Evolutionary conservation across 306 rosid species (phyloP), one percentile per base, ranked within the genome.

Genomic region (Prunus mira): DNA sequence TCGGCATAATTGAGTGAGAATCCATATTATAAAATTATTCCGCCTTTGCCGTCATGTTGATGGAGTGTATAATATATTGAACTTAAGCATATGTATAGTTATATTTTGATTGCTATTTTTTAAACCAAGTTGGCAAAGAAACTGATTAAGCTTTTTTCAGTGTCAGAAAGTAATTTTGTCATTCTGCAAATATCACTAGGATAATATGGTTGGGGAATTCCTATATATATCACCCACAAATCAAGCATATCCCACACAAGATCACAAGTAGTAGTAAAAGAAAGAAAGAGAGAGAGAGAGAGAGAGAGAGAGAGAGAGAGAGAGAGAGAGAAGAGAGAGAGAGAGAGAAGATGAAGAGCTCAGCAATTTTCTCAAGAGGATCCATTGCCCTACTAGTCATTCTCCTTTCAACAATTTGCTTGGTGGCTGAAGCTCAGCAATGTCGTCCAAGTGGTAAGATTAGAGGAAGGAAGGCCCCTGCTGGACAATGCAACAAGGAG

Each of bases 391-490:
- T 57, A 51, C 22, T 78, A 1, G 18, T 9, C 64, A 43, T 62
- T 41, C 49, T 72, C 1, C 24, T 65, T 4, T 12, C 41, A 0
- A 9, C 71, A 41, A 52, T 13, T 14, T 32, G 58, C 28, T 1
- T 77, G 2, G 50, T 45, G 2, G 13, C n/a, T 17, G 78, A 74
- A 18, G 83, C 78, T 65, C 69, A 67, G 4, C 38, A 56, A 11
- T 79, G 86, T 0, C 69, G 77, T 12, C 80, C 80, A 17, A 78
- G 80, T 2, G 83, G 82, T 0, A 78, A 41, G 6, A 27, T 78
- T 1, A 75, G 8, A 25, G 78, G 83, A 10, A 82, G 9, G 69
- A 78, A 61, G 30, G 56, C 79, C 0, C 87, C 80, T 13, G 12
- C 74, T 0, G 77, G 79, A 5, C 73, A 80, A 7, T 84, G 82